A percentile compares a stretch with the other conserved stretches of the same genome.
These are phyloP conservation scores for Crithidia sp. DNA, from an alignment of 208 protist genomes.

Conservation along the genomic window DNA sequence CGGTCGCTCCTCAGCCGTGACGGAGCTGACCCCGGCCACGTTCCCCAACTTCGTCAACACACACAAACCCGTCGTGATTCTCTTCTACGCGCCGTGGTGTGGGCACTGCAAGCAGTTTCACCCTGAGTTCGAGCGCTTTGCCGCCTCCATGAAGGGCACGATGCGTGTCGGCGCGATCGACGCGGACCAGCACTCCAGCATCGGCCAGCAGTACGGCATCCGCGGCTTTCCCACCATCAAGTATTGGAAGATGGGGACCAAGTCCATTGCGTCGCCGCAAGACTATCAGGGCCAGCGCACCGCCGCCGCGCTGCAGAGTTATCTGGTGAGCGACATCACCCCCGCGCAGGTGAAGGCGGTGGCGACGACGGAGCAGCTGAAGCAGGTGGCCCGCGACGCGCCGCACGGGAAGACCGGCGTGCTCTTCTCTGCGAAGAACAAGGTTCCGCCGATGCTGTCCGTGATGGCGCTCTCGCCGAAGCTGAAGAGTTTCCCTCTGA, in stretches of 20 bases:
- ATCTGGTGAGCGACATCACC: slow-evolving; percentile 57
- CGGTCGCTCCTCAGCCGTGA: slow-evolving; percentile 55
- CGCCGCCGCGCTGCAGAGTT: slow-evolving; percentile 65
- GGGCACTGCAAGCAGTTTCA: slow-evolving; percentile 95
- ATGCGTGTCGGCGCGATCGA: slow-evolving; percentile 88
- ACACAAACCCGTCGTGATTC: slow-evolving; percentile 90
- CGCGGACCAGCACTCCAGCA: slow-evolving; percentile 66
- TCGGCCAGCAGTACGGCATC: slow-evolving; percentile 77
- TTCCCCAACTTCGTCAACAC: slow-evolving; percentile 75
- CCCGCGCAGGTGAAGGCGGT: slow-evolving; percentile 38
- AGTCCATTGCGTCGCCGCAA: slow-evolving; percentile 46
- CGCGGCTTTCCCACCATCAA: slow-evolving; percentile 95
- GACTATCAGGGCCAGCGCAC: slow-evolving; percentile 81
- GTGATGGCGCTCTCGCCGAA: slow-evolving; percentile 74
- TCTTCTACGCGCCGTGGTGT: slow-evolving; percentile 97
- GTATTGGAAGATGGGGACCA: slow-evolving; percentile 80
- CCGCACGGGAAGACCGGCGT: slow-evolving; percentile 55
- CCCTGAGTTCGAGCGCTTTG: slow-evolving; percentile 87
- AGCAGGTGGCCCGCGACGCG: slow-evolving; percentile 34
- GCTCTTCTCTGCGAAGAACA: slow-evolving; percentile 80
- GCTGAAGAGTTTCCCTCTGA: slow-evolving; percentile 75
- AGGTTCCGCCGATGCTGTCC: slow-evolving; percentile 81
- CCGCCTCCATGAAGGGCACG: slow-evolving; percentile 68
- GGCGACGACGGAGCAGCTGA: slow-evolving; percentile 31
- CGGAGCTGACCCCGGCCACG: slow-evolving; percentile 70